These are phyloP conservation scores for Starmerella stigmatis DNA, from an alignment of 805 yeast species.

Conservation along the genomic window DNA sequence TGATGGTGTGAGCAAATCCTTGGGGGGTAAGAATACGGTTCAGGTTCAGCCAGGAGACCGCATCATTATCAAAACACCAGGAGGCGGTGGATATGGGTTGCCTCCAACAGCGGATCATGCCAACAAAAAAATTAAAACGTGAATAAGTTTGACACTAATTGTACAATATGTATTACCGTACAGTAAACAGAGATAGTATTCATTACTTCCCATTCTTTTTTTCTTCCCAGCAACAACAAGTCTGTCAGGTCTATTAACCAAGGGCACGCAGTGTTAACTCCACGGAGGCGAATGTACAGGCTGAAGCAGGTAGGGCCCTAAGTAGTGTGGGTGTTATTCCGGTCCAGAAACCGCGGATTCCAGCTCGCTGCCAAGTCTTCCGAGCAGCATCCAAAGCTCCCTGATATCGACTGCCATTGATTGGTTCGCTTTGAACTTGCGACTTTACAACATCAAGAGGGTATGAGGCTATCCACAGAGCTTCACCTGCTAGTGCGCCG, in stretches of 20 bases:
- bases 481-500: slow-evolving; percentile 62
- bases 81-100: slow-evolving; percentile 73
- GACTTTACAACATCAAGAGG: slow-evolving; percentile 60
- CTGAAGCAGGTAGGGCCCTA: slow-evolving; percentile 59
- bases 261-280: slow-evolving; percentile 49
- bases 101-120: not conserved
- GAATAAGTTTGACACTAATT: not conserved
- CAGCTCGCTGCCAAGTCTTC: slow-evolving; percentile 37
- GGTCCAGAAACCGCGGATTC: slow-evolving; percentile 44
- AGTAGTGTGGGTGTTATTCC: slow-evolving; percentile 47
- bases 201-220: no score
- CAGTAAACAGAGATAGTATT: not conserved
- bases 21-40: slow-evolving; percentile 67
- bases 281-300: slow-evolving; percentile 70
- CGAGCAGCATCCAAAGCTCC: slow-evolving; percentile 38
- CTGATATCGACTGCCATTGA: slow-evolving; percentile 30
- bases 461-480: slow-evolving; percentile 57
- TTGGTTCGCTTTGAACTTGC: slow-evolving; percentile 45
- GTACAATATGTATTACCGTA: not conserved
- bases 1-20: slow-evolving; percentile 26
- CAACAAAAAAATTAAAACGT: not conserved
- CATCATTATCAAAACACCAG: slow-evolving; percentile 62
- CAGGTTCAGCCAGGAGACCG: slow-evolving; percentile 52
- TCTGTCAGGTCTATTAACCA: no score
- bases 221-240: no score